A percentile compares a stretch with the other conserved stretches of the same genome.
These are phyloP conservation scores for Thymus quinquecostatus DNA, from an alignment of 257 asterid species.

Conservation along the genomic window DNA sequence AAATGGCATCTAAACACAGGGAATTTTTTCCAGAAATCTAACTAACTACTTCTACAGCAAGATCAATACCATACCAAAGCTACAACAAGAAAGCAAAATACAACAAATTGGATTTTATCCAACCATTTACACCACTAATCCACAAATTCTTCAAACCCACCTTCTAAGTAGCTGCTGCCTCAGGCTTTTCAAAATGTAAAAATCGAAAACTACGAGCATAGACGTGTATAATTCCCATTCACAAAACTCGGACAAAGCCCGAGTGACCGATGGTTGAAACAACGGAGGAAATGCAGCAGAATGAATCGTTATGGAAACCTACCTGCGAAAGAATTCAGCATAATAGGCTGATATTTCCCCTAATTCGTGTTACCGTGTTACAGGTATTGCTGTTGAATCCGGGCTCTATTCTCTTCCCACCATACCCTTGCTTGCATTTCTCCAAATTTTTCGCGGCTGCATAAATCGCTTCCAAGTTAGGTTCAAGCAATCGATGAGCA, in stretches of 20 bases:
- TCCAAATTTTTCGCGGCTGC: conserved; percentile 93
- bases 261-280: conserved; percentile 22
- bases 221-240: conserved; percentile 12
- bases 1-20: neutral
- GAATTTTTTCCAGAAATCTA: neutral
- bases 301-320: conserved; percentile 21
- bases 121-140: conserved; percentile 12
- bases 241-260: conserved; percentile 24
- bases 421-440: conserved; percentile 94
- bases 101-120: conserved; percentile 6
- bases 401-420: conserved; percentile 94
- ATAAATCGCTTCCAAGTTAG: conserved; percentile 32
- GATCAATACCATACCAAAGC: neutral
- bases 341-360: neutral
- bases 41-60: neutral
- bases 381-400: conserved; percentile 90
- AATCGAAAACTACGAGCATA: conserved; percentile 3
- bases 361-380: conserved; percentile 38
- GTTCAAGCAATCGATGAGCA: conserved; percentile 1
- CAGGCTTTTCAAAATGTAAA: conserved; percentile 20
- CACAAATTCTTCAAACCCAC: conserved; percentile 20
- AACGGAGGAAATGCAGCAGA: conserved; percentile 21
- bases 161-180: neutral
- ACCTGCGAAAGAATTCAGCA: conserved; percentile 23
- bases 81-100: neutral